phyloP scores from a whole-genome alignment of 192 early-diverging fungal genomes.

The Backusella tarrabulga region DNA sequence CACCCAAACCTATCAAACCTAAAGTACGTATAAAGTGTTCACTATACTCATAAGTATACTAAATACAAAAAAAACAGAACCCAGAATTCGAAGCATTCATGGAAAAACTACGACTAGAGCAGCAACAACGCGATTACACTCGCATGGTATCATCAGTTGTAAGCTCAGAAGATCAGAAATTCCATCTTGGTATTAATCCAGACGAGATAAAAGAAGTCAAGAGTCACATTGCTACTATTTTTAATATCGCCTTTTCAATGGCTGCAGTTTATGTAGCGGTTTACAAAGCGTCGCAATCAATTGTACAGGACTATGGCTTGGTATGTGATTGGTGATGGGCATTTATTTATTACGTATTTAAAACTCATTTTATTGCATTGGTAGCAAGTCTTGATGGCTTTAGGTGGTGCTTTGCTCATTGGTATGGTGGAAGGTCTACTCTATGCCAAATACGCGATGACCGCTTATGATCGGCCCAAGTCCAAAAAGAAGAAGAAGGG shows the following conservation, averaged over 20 bases:
- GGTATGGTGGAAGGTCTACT: conserved; percentile 23
- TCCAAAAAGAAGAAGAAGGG: background rate
- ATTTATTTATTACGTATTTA: background rate
- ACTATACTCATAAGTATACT: background rate
- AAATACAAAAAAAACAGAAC: conserved; percentile 7
- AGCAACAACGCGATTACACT: conserved; percentile 14
- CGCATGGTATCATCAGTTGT: conserved; percentile 19
- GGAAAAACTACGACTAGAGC: conserved; percentile 13
- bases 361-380: background rate
- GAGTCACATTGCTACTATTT: conserved; percentile 21
- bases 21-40: background rate
- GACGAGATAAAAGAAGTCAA: conserved; percentile 23
- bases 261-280: conserved; percentile 25
- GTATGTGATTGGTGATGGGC: background rate
- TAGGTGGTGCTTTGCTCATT: conserved; percentile 23
- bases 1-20: conserved; percentile 6
- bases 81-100: conserved; percentile 28
- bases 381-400: conserved; percentile 18
- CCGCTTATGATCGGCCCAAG: background rate
- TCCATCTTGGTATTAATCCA: background rate
- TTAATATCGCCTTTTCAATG: conserved; percentile 29
- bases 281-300: conserved; percentile 17
- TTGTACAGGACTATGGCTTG: conserved; percentile 17
- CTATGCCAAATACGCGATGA: conserved; percentile 13
- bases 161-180: conserved; percentile 16